Evolutionary conservation across 1,139 yeast genomes (phyloP), one percentile per base, ranked within the genome.

Genomic region (Arxiozyma slooffiae): DNA sequence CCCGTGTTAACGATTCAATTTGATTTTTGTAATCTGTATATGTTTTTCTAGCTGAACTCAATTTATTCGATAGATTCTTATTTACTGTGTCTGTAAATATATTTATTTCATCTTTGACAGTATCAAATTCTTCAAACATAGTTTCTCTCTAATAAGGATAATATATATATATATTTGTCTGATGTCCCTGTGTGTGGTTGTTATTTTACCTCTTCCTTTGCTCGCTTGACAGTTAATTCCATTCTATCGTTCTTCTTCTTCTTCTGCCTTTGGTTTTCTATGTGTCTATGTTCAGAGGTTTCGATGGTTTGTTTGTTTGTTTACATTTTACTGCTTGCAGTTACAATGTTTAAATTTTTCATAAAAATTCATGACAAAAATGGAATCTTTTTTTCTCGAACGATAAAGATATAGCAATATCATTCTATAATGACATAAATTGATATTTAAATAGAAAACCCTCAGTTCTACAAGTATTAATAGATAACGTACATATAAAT

Each of bases 71-170:
- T 20, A 42, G 22, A 34, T 30, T 34, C 16, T 21, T 30, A 42
- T 30, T 34, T 18, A 42, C 45, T 4, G 36, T 17, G 3, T 30
- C 7, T 20, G 45, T 46, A 23, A 53, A 52, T 18, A 50, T 38
- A 21, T 56, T 50, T 4, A 56, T 53, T 26, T 59, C 57, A 23
- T 51, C 42, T 44, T 52, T 38, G 14, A 60, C n/a, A 22, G 21
- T 23, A 7, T 30, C 48, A 11, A 48, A 34, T 22, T 24, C 42
- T 24, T 46, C 30, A 14, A 26, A 18, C 23, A 46, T 46, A 14
- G 36, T 40, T 34, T 49, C 22, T 6, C 42, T 37, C 22, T 47
- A 46, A 30, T 30, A 30, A 30, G 14, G 14, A 14, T 30, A 30
- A 30, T 30, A 4, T 11, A n/a, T n/a, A n/a, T n/a, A n/a, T n/a